Conservation (phyloP, 2,329 filamentous ascomycete species). For the Fusarium phyllophilum region DNA sequence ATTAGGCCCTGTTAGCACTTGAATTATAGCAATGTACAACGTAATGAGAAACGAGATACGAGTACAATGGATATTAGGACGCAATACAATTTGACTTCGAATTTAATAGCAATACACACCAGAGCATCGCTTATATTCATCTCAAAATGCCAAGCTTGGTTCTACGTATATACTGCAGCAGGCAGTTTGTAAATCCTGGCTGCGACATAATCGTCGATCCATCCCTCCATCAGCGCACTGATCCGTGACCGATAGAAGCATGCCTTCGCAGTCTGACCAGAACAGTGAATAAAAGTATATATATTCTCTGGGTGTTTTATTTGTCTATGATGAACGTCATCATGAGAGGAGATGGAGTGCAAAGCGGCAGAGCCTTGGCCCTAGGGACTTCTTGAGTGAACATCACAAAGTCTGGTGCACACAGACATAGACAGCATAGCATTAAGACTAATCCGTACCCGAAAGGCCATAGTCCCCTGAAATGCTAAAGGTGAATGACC, state of each 20-base stretch:
- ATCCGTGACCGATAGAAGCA: not conserved
- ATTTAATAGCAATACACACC: not conserved
- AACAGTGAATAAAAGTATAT: not conserved
- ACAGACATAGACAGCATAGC: not conserved
- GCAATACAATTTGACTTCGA: too few relatives aligned
- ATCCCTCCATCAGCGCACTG: not conserved
- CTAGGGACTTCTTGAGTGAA: not conserved
- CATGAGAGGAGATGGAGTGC: not conserved
- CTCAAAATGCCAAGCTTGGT: too few relatives aligned
- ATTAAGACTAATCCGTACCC: fast-evolving
- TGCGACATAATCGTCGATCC: not conserved
- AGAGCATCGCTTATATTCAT: not conserved
- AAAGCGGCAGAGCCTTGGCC: not conserved
- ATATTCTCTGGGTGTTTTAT: not conserved
- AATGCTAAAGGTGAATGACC: not conserved
- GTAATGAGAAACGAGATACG: not conserved
- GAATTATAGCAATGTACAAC: not conserved
- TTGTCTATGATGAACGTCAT: not conserved
- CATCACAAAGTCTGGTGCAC: not conserved
- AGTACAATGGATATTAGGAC: not conserved
- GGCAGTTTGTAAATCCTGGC: not conserved
- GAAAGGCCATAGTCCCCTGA: not conserved
- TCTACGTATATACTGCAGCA: not conserved
- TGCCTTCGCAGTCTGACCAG: not conserved
- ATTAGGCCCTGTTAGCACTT: too few relatives aligned